Base-by-base conservation (phyloP, 352 stramenopile species). In the Globisporangium lucens region DNA sequence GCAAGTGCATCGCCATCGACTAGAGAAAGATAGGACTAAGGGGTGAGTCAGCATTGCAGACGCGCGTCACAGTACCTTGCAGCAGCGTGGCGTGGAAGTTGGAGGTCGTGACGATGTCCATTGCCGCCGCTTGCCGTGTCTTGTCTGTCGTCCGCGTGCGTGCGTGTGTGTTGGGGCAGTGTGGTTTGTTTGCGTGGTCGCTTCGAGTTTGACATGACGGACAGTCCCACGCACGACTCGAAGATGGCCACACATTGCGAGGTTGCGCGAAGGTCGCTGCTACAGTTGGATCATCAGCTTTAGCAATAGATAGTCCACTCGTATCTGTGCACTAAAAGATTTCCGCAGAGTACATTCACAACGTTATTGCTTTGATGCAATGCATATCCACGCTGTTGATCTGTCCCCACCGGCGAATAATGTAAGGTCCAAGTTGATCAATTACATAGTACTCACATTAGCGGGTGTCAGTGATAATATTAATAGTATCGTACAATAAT, bases 51-150 rank as follows among this genome's bases (percentile, higher is more conserved):
- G 36, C 4, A 43, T 15, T 43, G 41, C 41, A 49, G 12, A 17
- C 38, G 38, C 41, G 15, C 41, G 15, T 17, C 24, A 7, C 41
- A 49, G 77, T 56, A 92, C 87, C 85, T 79, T 80, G 76, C 61
- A 95, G 79, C 65, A 95, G 70, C 68, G 87, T 95, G 47, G 88
- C 88, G 73, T 95, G 88, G 73, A 95, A 94, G 75, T 95, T 95
- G 75, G 88, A 94, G 46, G 88, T 95, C 56, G 88, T 94, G 33
- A 95, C 86, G 63, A 95, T 92, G 69, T 95, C 87, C 85, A 92
- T 95, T 12, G 63, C 12, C 24, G 24, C 24, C 24, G 24, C 0
- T 24, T 9, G 41, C 15, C 8, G 41, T 49, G 41, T 49, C 41
- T 33, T 58, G 52, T 58, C 52, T 58, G 52, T 38, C 52, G 24